Base-by-base conservation (phyloP, 805 yeast genomes). In the Danielia oregonensis region DNA sequence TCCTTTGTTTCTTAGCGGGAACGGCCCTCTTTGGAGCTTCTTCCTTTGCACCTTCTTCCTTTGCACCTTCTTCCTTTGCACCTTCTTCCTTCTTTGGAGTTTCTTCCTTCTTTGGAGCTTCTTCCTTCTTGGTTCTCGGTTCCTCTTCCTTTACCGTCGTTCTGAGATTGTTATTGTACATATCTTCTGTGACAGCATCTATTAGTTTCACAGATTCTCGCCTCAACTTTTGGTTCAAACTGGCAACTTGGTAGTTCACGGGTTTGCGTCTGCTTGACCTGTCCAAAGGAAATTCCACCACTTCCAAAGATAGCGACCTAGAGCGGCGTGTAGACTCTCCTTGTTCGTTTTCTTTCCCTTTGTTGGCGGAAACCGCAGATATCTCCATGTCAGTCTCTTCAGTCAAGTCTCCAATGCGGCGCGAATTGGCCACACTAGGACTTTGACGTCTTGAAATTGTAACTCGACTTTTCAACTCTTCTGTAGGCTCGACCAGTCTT, bases 1-100 rank as follows among this genome's bases (percentile, higher is more conserved):
- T 40, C 17, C 53, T 34, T 26, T 39, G 36, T 14, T 27, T 11
- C 19, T 33, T 34, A n/a, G n/a, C n/a, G n/a, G n/a, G n/a, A 22
- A 6, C n/a, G n/a, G n/a, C n/a, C n/a, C n/a, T n/a, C n/a, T n/a
- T n/a, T n/a, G n/a, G n/a, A n/a, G n/a, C n/a, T n/a, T n/a, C n/a
- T n/a, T n/a, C n/a, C n/a, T n/a, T n/a, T n/a, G n/a, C n/a, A n/a
- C n/a, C n/a, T n/a, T n/a, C n/a, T n/a, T n/a, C n/a, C n/a, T n/a
- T n/a, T n/a, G n/a, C n/a, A n/a, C n/a, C n/a, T n/a, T n/a, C n/a
- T n/a, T n/a, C n/a, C n/a, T n/a, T n/a, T n/a, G n/a, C n/a, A n/a
- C n/a, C n/a, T n/a, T n/a, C n/a, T n/a, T n/a, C n/a, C n/a, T n/a
- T n/a, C n/a, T n/a, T n/a, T n/a, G n/a, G n/a, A n/a, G n/a, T n/a